Evolutionary conservation across 176 grass and related monocot species (phyloP).

Genomic region (Microstegium vimineum): DNA sequence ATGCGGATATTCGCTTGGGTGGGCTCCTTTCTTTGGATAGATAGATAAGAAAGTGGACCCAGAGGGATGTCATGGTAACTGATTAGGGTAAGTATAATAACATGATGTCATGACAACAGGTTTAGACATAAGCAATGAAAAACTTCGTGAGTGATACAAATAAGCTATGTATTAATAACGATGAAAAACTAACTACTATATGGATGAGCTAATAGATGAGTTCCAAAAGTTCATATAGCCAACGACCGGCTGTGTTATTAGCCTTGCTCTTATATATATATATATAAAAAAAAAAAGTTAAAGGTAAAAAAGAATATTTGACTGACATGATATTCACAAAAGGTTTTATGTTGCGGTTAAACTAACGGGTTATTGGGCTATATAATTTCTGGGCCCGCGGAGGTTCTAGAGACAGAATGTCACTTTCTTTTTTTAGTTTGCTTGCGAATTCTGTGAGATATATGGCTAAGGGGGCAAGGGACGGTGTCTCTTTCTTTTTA

Average conservation of each 20-base stretch:
- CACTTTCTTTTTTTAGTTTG: not conserved
- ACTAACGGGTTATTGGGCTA: not conserved
- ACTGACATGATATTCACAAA: not conserved
- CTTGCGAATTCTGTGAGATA: not conserved
- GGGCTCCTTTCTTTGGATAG: not conserved
- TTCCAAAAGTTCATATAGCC: too few species aligned
- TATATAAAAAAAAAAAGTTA: too few species aligned
- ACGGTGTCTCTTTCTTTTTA: not conserved
- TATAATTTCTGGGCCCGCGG: not conserved
- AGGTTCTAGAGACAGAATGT: not conserved
- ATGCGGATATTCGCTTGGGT: not conserved
- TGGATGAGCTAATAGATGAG: too few species aligned
- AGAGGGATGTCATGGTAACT: not conserved
- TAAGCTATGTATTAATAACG: too few species aligned
- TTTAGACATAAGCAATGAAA: too few species aligned
- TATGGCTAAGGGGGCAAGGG: not conserved
- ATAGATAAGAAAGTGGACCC: conserved; percentile 1
- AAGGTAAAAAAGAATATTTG: conserved; percentile 29
- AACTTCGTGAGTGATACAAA: too few species aligned
- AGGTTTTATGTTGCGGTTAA: not conserved
- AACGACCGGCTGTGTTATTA: too few species aligned
- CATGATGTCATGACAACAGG: too few species aligned
- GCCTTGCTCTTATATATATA: too few species aligned
- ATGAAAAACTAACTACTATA: too few species aligned
- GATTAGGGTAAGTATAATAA: too few species aligned